Evolutionary conservation across 2,329 filamentous ascomycete genomes (phyloP), one percentile per base, ranked within the genome.

Genomic region (Blastomyces silverae): DNA sequence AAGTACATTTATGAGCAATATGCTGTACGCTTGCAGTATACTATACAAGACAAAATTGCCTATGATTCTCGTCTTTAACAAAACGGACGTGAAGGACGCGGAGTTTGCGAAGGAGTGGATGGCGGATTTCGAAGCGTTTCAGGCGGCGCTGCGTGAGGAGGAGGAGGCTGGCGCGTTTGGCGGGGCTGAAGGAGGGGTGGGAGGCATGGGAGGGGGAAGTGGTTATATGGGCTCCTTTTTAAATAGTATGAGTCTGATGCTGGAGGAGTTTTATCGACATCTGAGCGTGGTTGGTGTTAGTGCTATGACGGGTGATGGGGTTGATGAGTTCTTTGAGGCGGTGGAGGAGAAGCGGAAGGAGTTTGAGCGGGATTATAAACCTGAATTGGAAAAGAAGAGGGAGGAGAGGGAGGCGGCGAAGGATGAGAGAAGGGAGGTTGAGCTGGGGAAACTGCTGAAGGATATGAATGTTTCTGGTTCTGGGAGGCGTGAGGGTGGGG

Each of bases 61-160:
- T 31, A 99, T 99, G 94, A 95, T 99, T 63, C 81, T 99, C 8
- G 94, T 99, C 13, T 97, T 99, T 83, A 99, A 99, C 82, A 99
- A 99, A 81, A 97, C 92, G 0, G 94, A 99, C 73, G 91, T 96
- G 53, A 91, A 96, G 76, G 89, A 95, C 72, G 91, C 92, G 0
- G 84, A 85, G 34, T 96, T 96, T 73, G 94, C 92, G 0, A 94
- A 93, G 79, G 92, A 97, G 74, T 99, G 95, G 94, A 99, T 99
- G 94, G 96, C 92, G 6, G 93, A 99, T 77, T 99, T 97, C 73
- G 94, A 99, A 69, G 87, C 90, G 0, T 99, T 99, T 79, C 94
- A 97, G 75, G 86, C 86, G 20, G 93, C 95, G 0, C 81, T 99
- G 57, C 85, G 86, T 60, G 80, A 85, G 34, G 94, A 97, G 73